A percentile compares a stretch with the other conserved stretches of the same genome.
phyloP scores from a whole-genome alignment of 164 flowering plant genomes.

The Stephania cephalantha region DNA sequence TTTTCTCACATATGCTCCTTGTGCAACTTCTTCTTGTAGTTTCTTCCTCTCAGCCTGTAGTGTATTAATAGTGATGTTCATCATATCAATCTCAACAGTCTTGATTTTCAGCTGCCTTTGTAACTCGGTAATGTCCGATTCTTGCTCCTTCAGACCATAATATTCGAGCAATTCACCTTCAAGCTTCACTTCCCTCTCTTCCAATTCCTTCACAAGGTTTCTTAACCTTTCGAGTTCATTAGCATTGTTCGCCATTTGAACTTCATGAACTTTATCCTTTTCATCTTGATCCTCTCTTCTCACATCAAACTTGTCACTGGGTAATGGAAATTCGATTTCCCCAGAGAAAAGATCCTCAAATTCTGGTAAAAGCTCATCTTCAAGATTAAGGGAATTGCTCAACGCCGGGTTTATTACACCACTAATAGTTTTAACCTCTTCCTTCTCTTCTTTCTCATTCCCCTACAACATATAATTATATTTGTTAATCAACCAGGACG shows the following conservation, averaged over 20 bases:
- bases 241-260: conserved; percentile 68
- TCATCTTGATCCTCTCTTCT: conserved; percentile 27
- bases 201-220: conserved; percentile 74
- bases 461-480: conserved; percentile 21
- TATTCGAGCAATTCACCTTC: conserved; percentile 96
- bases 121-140: conserved; percentile 60
- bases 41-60: conserved; percentile 86
- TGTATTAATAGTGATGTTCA: conserved; percentile 72
- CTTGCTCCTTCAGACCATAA: conserved; percentile 91
- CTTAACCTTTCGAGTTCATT: conserved; percentile 65
- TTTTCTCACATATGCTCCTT: conserved; percentile 43
- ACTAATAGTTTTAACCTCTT: conserved; percentile 82
- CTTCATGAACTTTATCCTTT: conserved; percentile 53
- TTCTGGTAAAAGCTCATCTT: conserved; percentile 68
- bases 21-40: conserved; percentile 70
- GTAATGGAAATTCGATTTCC: conserved; percentile 66
- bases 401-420: conserved; percentile 45
- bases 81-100: conserved; percentile 80
- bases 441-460: conserved; percentile 52
- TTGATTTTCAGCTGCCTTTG: conserved; percentile 91
- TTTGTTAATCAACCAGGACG: neutral
- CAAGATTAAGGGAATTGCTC: conserved; percentile 27
- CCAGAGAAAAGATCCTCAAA: conserved; percentile 73
- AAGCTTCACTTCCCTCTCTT: conserved; percentile 86
- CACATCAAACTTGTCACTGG: conserved; percentile 35